Evolutionary conservation across 495 filamentous ascomycete species (phyloP), one percentile per base, ranked within the genome.

Genomic region (Penicillium crystallinum): DNA sequence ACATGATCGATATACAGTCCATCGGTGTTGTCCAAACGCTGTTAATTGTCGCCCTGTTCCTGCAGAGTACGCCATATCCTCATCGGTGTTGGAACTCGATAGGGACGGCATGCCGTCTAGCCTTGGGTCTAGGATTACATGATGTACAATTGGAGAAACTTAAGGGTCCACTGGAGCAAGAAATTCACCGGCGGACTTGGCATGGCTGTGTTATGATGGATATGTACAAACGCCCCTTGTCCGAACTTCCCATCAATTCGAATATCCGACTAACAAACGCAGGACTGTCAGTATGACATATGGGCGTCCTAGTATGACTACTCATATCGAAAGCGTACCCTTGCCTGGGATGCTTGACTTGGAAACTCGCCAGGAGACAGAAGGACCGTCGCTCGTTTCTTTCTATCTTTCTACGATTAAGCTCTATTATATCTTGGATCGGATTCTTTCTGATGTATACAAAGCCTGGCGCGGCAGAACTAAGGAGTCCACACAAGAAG

Each of bases 121-220:
- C 71, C 8, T 59, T 72, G 36, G 64, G 64, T 0, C 31, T 75
- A 2, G 72, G 71, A 2, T 43, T 78, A 12, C 65, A 74, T 12
- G 30, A 47, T 15, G 45, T 41, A 29, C 22, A 55, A 55, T 4
- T n/a, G 22, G 22, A 52, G 52, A 17, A 54, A 25, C 6, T 30
- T 22, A 31, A 60, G 40, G 37, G 30, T n/a, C 54, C 53, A 27
- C 63, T 67, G 29, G 55, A 67, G 10, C 53, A 68, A 8, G 44
- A 76, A 49, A 69, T 76, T 31, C 59, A 63, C 21, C 49, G 67
- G 11, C 54, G 73, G 27, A 53, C 68, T 5, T 77, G 74, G 74
- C 63, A 70, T 50, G 67, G 62, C 17, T 75, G 73, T 57, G 58
- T 73, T n/a, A 55, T 62, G 12, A 22, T 77, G 17, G 74, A 77